Evolutionary conservation across 371 early-diverging fungal genomes (phyloP).

Genomic region (Syncephalastrum racemosum): DNA sequence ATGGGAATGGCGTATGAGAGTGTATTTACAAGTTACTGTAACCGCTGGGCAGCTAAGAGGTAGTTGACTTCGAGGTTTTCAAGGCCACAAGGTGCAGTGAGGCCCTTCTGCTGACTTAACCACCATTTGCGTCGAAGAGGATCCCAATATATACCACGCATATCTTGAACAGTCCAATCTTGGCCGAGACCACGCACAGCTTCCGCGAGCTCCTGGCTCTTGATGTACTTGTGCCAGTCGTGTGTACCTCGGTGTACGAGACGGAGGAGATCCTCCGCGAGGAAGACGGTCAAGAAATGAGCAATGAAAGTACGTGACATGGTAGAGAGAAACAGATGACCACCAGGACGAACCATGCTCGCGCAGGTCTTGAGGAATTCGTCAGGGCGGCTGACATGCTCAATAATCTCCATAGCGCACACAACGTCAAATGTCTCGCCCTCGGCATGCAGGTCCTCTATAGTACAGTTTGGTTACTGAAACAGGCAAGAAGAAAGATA

Average conservation of each 20-base stretch:
- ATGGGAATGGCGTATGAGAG: too few species aligned
- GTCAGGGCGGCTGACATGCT: slow-evolving; percentile 83
- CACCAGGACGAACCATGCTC: slow-evolving; percentile 67
- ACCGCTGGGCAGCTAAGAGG: slow-evolving; percentile 30
- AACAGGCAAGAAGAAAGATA: too few species aligned
- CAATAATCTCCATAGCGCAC: slow-evolving; percentile 88
- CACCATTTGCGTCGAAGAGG: slow-evolving; percentile 43
- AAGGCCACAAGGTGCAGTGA: slow-evolving; percentile 33
- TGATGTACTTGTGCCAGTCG: slow-evolving; percentile 82
- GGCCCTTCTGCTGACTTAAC: slow-evolving; percentile 31
- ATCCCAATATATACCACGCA: slow-evolving; percentile 49
- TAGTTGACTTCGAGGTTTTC: slow-evolving; percentile 50
- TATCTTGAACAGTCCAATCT: slow-evolving; percentile 44
- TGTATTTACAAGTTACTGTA: too few species aligned
- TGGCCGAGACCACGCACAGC: slow-evolving; percentile 34
- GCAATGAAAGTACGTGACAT: slow-evolving; percentile 86
- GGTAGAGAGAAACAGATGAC: slow-evolving; percentile 82
- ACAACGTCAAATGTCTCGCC: slow-evolving; percentile 80
- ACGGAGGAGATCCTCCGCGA: slow-evolving; percentile 81
- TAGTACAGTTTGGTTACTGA: not conserved
- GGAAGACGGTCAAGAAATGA: slow-evolving; percentile 74
- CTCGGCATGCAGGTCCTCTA: slow-evolving; percentile 60
- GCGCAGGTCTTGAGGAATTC: slow-evolving; percentile 70
- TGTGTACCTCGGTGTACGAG: slow-evolving; percentile 90
- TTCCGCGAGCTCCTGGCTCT: slow-evolving; percentile 20